Evolutionary conservation across 2,329 filamentous ascomycete genomes (phyloP), one percentile per base, ranked within the genome.

Genomic region (Tolypocladium ovalisporum): DNA sequence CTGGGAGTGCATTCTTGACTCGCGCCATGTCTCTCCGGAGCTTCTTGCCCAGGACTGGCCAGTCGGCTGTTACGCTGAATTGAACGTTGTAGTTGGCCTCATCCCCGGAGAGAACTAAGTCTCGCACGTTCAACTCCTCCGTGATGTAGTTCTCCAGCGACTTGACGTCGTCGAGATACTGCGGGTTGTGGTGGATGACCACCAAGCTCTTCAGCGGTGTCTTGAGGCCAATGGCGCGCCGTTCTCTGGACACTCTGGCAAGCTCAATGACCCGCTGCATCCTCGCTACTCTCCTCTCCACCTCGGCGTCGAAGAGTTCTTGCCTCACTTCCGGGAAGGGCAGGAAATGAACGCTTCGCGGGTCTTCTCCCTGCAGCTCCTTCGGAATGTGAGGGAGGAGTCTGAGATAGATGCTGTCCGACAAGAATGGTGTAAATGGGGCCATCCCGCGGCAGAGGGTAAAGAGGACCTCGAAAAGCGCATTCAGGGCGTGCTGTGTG

Each of bases 261-360:
- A 97, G 81, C 67, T 97, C 91, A 70, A 99, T 97, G 68, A 97
- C 91, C 63, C 86, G 88, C 73, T 97, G 93, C 94, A 99, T 97
- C 53, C 91, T 85, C 61, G 83, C 80, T 15, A 97, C 91, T 62
- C 89, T 84, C 61, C 94, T 84, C 76, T 97, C 93, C 51, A 97
- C 86, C 27, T 84, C 87, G 54, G 84, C 81, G 69, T 97, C 88
- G 67, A 96, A 97, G 5, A 97, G 81, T 68, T 96, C 91, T 66
- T 90, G 81, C 60, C 90, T 84, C 2, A 97, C 91, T 62, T 91
- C 87, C 15, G 94, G 94, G 79, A 93, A 97, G 7, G 86, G 74
- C 58, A 97, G 77, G 79, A 97, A 99, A 75, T 97, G 94, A 8
- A 99, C 89, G 67, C 90, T 95, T 63, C 91, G 85, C 60, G 85